Evolutionary conservation across 2,329 filamentous ascomycete species (phyloP).

Genomic region (Neofusicoccum kwambonambiense): DNA sequence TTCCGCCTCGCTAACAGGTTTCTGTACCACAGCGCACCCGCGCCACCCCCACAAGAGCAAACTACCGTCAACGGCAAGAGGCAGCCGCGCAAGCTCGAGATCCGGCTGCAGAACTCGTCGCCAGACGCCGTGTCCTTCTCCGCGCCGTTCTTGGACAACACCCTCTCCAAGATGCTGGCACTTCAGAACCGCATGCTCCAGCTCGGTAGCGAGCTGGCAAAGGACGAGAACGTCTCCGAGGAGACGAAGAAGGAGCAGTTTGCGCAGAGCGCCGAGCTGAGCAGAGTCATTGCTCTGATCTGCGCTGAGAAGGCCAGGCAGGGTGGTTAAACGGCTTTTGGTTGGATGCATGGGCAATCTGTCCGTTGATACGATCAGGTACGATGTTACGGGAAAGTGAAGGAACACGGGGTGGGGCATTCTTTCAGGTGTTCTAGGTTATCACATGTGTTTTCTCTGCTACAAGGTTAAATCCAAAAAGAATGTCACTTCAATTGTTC

Average conservation of each 20-base stretch:
- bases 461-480: too few relatives aligned
- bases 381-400: background rate
- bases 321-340: slow-evolving; percentile 30
- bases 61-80: slow-evolving; percentile 36
- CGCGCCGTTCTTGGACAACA: slow-evolving; percentile 55
- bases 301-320: slow-evolving; percentile 54
- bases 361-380: background rate
- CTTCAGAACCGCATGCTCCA: slow-evolving; percentile 52
- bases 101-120: slow-evolving; percentile 44
- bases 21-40: slow-evolving; percentile 11
- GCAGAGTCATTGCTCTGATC: slow-evolving; percentile 51
- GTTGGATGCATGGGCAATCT: too few relatives aligned
- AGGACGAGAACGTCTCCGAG: slow-evolving; percentile 37
- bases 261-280: slow-evolving; percentile 49
- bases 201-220: slow-evolving; percentile 46
- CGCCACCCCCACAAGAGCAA: slow-evolving; percentile 23
- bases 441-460: background rate
- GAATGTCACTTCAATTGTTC: too few relatives aligned
- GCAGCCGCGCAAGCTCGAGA: slow-evolving; percentile 50
- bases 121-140: slow-evolving; percentile 47
- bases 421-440: background rate
- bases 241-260: slow-evolving; percentile 51
- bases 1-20: background rate
- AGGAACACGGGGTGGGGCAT: background rate
- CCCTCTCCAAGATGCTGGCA: slow-evolving; percentile 49